Evolutionary conservation across 2,329 filamentous ascomycete genomes (phyloP).

Genomic region (Aspergillus tamarii): DNA sequence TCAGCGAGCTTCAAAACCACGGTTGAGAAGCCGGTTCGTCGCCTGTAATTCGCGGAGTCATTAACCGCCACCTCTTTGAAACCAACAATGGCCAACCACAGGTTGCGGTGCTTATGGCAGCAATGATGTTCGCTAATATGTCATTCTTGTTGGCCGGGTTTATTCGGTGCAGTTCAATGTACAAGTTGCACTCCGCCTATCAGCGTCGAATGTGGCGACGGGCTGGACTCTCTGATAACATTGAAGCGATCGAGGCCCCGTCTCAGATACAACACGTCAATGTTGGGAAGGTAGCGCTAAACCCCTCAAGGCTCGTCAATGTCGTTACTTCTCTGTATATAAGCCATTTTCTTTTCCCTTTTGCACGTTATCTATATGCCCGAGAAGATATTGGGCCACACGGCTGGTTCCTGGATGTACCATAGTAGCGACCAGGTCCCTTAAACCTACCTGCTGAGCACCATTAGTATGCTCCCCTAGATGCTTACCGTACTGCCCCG

Average conservation of each 20-base stretch:
- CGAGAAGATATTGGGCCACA: neutral
- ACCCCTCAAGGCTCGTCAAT: neutral
- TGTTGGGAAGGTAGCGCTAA: neutral
- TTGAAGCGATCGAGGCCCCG: neutral
- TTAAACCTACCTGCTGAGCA: neutral
- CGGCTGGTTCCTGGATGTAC: neutral
- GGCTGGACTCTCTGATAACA: neutral
- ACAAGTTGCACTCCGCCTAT: neutral
- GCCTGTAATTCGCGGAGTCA: neutral
- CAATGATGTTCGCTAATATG: neutral
- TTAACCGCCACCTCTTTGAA: neutral
- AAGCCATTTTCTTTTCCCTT: neutral
- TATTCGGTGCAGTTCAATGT: neutral
- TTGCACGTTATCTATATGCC: neutral
- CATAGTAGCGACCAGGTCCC: neutral
- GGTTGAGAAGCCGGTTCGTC: neutral
- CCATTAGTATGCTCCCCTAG: neutral
- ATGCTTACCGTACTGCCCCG: neutral
- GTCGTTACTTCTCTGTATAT: neutral
- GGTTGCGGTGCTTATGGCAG: neutral
- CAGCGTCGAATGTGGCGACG: neutral
- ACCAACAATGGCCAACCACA: neutral
- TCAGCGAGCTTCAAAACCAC: neutral
- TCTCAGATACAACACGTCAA: neutral
- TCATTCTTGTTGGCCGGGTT: neutral